A percentile compares a stretch with the other conserved stretches of the same genome.
phyloP scores from a whole-genome alignment of 257 asterid genomes.

The Solanum infundibuliforme region DNA sequence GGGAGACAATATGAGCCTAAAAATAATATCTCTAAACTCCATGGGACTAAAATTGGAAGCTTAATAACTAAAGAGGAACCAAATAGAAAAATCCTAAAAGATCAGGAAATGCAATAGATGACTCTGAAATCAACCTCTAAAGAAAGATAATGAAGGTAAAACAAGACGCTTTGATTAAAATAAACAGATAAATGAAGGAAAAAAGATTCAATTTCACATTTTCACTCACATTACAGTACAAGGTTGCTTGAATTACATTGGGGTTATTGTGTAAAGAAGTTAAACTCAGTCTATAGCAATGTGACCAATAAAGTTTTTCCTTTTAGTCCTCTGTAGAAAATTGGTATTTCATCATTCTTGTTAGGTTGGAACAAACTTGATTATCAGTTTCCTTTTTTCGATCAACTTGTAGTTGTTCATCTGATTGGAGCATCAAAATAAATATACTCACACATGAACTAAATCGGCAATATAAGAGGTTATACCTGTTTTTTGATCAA shows the following conservation, averaged over 20 bases:
- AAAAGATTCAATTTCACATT: neutral
- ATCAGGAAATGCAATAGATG: neutral
- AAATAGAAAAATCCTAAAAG: neutral
- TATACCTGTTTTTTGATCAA: slow-evolving; percentile 22
- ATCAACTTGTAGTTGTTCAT: neutral
- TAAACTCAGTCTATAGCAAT: neutral
- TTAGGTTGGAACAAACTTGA: neutral
- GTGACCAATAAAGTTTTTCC: neutral
- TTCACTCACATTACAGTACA: neutral
- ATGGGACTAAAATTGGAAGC: neutral
- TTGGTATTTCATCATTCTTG: neutral
- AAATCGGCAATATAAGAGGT: neutral
- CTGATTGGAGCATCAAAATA: neutral
- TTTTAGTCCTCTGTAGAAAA: neutral
- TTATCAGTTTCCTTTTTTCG: neutral
- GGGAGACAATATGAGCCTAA: neutral
- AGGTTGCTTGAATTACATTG: neutral
- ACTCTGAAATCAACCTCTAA: neutral
- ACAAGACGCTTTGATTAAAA: neutral
- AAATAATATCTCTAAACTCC: neutral
- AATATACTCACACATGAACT: neutral
- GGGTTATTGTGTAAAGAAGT: neutral
- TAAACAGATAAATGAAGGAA: neutral
- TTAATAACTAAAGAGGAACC: neutral
- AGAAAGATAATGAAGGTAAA: neutral